phyloP scores from a whole-genome alignment of 371 early-diverging fungal genomes.

The Actinomortierella ambigua region DNA sequence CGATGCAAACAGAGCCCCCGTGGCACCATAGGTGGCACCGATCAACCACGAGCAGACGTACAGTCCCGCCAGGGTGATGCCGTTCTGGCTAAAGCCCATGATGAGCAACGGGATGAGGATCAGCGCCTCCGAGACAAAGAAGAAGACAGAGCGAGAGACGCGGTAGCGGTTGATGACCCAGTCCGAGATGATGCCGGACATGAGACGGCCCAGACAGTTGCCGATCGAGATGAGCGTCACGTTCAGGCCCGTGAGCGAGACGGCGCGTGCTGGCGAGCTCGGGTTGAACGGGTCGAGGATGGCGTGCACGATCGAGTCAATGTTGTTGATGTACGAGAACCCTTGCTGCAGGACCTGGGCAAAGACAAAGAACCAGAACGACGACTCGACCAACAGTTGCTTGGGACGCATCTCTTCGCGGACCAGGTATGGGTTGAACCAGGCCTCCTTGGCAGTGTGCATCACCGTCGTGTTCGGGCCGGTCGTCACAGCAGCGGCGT shows the following conservation, averaged over 20 bases:
- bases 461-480: not conserved
- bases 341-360: constrained; percentile 44
- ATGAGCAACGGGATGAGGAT: constrained; percentile 32
- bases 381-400: constrained; percentile 27
- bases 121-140: constrained; percentile 28
- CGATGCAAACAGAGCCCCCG: constrained; percentile 42
- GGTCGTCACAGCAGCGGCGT: constrained; percentile 6
- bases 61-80: constrained; percentile 16
- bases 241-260: constrained; percentile 34
- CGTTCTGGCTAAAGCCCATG: constrained; percentile 22
- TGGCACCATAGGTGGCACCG: constrained; percentile 44
- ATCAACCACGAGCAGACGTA: constrained; percentile 29
- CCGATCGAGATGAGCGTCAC: constrained; percentile 42
- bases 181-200: constrained; percentile 37
- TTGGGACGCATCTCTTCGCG: constrained; percentile 40
- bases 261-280: constrained; percentile 17
- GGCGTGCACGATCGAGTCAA: constrained; percentile 43
- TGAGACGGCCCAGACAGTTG: constrained; percentile 43
- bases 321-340: constrained; percentile 46
- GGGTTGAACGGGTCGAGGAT: constrained; percentile 37
- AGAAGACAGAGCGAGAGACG: constrained; percentile 41
- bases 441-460: not conserved
- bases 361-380: constrained; percentile 47
- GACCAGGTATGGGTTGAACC: constrained; percentile 36
- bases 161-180: constrained; percentile 42